Evolutionary conservation across 2,329 filamentous ascomycete species (phyloP), one percentile per base, ranked within the genome.

Genomic region (Alternaria viburni): DNA sequence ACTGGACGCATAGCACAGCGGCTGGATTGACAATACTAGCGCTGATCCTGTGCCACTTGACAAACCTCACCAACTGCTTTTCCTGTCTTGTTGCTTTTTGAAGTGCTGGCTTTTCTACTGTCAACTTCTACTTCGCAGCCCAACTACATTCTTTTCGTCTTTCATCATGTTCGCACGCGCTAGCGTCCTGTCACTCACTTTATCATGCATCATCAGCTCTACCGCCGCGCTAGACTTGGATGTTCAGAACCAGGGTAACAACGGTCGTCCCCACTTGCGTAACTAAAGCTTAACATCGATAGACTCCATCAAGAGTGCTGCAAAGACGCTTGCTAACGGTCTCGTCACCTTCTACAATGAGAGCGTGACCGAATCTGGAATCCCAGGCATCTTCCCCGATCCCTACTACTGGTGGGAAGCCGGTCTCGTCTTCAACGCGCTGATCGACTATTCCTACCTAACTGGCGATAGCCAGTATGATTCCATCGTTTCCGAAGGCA

Each of bases 381-480:
- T 59, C 3, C 67, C 67, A 26, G 75, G 72, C 2, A 51, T 76
- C 2, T 75, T 76, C 54, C 25, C 54, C 13, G 56, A 69, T 3
- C 52, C 56, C 6, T 73, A 71, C 56, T 75, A 65, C 52, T 76
- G 65, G 62, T 72, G 67, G 69, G 71, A 76, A 56, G 55, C 66
- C 3, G 74, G 72, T 5, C 52, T 67, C 1, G 62, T 70, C 1
- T 74, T 70, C 62, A 67, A 70, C 32, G 62, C 60, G 3, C 13
- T 77, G 13, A 58, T 76, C 28, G 80, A 82, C 41, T 83, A 84
- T 66, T 81, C 77, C 63, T 72, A 76, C 6, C 80, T 84, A 62
- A 83, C 82, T 1, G 75, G 79, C 28, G 81, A 85, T 59, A 71
- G 67, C 0, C 74, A 77, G 59, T 84, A 81, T 72, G 77, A 82